Percentiles rank a stretch among this genome's conserved stretches.
These are phyloP conservation scores for Pyrus betulifolia DNA, from an alignment of 306 rosid species.

Conservation along the genomic window DNA sequence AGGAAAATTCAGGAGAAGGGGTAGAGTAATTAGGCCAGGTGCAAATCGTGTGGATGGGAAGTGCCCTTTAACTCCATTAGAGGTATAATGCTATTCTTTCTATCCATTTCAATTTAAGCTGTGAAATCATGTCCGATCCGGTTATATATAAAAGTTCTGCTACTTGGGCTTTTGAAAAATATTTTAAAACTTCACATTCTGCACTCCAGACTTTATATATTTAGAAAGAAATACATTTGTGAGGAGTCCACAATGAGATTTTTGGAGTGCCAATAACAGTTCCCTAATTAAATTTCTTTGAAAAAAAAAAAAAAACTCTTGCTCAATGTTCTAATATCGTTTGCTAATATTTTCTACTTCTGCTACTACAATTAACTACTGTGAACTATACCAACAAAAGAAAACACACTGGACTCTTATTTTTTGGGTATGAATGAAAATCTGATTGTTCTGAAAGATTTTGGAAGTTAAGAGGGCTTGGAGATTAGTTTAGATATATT, in stretches of 20 bases:
- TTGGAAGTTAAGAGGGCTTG: too few species aligned
- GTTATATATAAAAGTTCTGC: too few species aligned
- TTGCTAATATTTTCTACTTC: background rate
- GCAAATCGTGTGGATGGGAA: slow-evolving; percentile 85
- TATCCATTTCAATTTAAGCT: background rate
- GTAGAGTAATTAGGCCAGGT: slow-evolving; percentile 85
- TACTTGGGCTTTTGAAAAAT: background rate
- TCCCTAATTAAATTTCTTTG: background rate
- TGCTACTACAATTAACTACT: background rate
- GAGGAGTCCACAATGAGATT: too few species aligned
- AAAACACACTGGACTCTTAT: too few species aligned
- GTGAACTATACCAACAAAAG: background rate
- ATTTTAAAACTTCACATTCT: background rate
- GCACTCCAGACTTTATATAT: too few species aligned
- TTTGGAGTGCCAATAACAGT: too few species aligned
- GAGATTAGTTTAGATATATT: background rate
- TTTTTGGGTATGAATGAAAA: background rate
- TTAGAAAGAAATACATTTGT: too few species aligned
- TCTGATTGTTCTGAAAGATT: background rate
- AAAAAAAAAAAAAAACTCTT: background rate
- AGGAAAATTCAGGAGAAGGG: slow-evolving; percentile 88
- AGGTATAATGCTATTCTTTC: slow-evolving; percentile 39
- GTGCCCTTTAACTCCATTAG: slow-evolving; percentile 94
- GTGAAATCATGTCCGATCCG: background rate
- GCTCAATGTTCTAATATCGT: background rate